These are phyloP conservation scores for Exophiala xenobiotica DNA, from an alignment of 2,329 filamentous ascomycete genomes.

Conservation along the genomic window DNA sequence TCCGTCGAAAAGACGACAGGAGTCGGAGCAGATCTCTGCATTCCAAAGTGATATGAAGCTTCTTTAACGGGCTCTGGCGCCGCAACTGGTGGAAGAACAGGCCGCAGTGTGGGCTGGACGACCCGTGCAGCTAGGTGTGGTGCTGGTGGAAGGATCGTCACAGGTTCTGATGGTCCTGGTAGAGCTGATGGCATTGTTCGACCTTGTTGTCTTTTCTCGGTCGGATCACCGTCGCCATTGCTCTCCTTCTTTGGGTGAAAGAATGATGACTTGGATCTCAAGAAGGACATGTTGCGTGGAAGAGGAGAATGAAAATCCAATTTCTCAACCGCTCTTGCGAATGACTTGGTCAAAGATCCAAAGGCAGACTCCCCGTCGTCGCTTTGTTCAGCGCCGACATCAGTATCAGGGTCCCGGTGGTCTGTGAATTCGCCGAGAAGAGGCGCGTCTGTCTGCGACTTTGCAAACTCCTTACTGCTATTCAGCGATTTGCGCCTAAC, in stretches of 20 bases:
- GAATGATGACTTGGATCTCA: slow-evolving; percentile 20
- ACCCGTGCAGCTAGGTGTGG: too few species aligned
- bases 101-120: too few species aligned
- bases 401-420: slow-evolving; percentile 2
- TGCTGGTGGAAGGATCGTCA: neutral
- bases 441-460: slow-evolving; percentile 12
- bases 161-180: neutral
- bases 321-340: slow-evolving; percentile 28
- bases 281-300: slow-evolving; percentile 16
- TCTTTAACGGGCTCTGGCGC: neutral
- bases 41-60: neutral
- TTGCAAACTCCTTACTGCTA: slow-evolving; percentile 4
- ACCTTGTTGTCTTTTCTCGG: slow-evolving; percentile 3
- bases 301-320: slow-evolving; percentile 24
- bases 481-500: slow-evolving; percentile 20
- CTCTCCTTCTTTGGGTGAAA: slow-evolving; percentile 16
- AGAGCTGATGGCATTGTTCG: slow-evolving; percentile 1
- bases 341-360: slow-evolving; percentile 27
- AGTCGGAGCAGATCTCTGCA: neutral
- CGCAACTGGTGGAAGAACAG: neutral
- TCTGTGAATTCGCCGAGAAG: slow-evolving; percentile 16
- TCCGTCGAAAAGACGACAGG: slow-evolving; percentile 21
- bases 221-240: neutral
- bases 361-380: slow-evolving; percentile 21
- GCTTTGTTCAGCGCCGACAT: slow-evolving; percentile 11